Conservation (phyloP, 371 early-diverging fungal species). For the Mucor velutinosus region DNA sequence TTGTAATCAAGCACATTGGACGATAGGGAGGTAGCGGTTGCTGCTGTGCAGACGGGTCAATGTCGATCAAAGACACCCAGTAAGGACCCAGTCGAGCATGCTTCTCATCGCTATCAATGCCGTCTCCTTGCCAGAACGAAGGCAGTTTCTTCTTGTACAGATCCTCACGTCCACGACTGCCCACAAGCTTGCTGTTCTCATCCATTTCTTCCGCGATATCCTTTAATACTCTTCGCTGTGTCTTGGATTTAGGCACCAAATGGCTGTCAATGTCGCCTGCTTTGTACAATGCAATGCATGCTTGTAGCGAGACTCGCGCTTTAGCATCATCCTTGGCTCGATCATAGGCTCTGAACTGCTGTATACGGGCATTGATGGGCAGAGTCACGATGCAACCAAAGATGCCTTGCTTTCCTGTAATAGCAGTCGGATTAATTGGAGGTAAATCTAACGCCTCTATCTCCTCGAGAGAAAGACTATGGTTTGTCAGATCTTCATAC, state of each 20-base stretch:
- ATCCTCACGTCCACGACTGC: constrained; percentile 35
- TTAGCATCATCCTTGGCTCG: constrained; percentile 57
- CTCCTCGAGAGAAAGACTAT: neutral
- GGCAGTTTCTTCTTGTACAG: constrained; percentile 34
- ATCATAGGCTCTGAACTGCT: constrained; percentile 11
- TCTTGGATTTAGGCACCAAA: constrained; percentile 54
- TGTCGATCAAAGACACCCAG: constrained; percentile 2
- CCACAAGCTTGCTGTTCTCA: constrained; percentile 42
- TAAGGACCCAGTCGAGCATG: neutral
- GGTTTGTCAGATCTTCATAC: neutral
- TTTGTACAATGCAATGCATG: constrained; percentile 65
- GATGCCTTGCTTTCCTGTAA: neutral
- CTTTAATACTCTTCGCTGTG: constrained; percentile 29
- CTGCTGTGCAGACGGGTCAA: neutral
- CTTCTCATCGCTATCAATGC: neutral
- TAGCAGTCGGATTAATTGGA: neutral
- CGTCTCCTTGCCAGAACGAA: constrained; percentile 30
- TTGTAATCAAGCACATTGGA: constrained; percentile 3
- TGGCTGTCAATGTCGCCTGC: constrained; percentile 73
- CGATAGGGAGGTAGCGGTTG: neutral
- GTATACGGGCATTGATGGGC: neutral
- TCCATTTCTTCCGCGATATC: constrained; percentile 27
- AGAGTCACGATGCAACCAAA: neutral
- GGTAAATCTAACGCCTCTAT: neutral
- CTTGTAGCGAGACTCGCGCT: constrained; percentile 69